phyloP scores from a whole-genome alignment of 192 early-diverging fungal species.

The Coemansia sp. region DNA sequence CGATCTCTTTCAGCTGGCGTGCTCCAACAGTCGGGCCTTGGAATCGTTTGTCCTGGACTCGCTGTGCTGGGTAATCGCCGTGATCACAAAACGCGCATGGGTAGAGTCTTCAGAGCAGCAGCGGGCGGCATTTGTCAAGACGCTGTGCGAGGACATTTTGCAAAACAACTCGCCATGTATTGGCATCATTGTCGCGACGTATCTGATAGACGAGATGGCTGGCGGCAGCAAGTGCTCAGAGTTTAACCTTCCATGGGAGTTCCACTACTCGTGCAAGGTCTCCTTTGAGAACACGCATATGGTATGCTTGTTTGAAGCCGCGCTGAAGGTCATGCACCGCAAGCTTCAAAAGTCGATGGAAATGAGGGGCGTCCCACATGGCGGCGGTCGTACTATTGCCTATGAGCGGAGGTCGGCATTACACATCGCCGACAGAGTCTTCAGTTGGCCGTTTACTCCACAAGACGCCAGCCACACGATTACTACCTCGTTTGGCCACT shows the following conservation, averaged over 20 bases:
- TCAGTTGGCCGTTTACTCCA: slow-evolving; percentile 42
- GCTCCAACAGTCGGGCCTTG: slow-evolving; percentile 20
- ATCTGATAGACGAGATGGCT: slow-evolving; percentile 47
- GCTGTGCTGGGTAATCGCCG: slow-evolving; percentile 49
- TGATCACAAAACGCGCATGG: slow-evolving; percentile 52
- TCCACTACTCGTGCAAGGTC: slow-evolving; percentile 47
- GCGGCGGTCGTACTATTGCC: slow-evolving; percentile 27
- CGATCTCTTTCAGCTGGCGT: slow-evolving; percentile 42
- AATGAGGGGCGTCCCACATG: slow-evolving; percentile 1
- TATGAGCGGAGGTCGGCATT: slow-evolving; percentile 48
- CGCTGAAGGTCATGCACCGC: slow-evolving; percentile 42
- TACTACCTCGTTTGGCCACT: slow-evolving; percentile 32
- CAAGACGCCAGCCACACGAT: slow-evolving; percentile 23
- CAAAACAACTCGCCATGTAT: slow-evolving; percentile 35
- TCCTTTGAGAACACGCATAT: slow-evolving; percentile 44
- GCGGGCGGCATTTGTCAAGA: slow-evolving; percentile 19
- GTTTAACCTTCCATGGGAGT: slow-evolving; percentile 50
- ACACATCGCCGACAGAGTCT: slow-evolving; percentile 39
- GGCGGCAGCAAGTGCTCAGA: slow-evolving; percentile 52
- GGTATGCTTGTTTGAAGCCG: slow-evolving; percentile 39
- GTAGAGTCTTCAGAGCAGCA: slow-evolving; percentile 32
- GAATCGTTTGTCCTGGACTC: slow-evolving; percentile 48
- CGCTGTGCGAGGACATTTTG: slow-evolving; percentile 40
- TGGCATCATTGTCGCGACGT: slow-evolving; percentile 32
- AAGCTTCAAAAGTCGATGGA: slow-evolving; percentile 41